Conservation (phyloP, 2,329 filamentous ascomycete species). For the Lachnellula hyalina region DNA sequence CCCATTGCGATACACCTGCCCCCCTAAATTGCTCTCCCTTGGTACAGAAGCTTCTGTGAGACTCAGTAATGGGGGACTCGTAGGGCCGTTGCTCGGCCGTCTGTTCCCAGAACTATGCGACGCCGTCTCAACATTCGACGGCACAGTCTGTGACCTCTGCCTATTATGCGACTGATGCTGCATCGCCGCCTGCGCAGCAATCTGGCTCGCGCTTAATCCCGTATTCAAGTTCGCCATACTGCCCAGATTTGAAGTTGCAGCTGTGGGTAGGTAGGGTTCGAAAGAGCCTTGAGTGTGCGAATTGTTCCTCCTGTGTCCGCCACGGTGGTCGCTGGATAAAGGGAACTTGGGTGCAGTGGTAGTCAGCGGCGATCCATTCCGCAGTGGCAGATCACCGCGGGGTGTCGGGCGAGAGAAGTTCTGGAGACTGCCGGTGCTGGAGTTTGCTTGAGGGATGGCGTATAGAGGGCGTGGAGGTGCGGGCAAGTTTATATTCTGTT, state of each 20-base stretch:
- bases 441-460: slow-evolving; percentile 44
- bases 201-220: slow-evolving; percentile 61
- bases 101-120: slow-evolving; percentile 20
- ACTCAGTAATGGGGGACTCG: slow-evolving; percentile 58
- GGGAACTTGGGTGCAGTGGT: slow-evolving; percentile 35
- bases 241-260: slow-evolving; percentile 34
- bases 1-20: slow-evolving; percentile 52
- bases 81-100: slow-evolving; percentile 40
- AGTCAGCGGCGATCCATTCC: slow-evolving; percentile 38
- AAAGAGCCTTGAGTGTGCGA: slow-evolving; percentile 73
- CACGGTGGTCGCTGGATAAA: slow-evolving; percentile 24
- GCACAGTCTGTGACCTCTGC: slow-evolving; percentile 70
- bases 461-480: slow-evolving; percentile 43
- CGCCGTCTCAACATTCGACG: slow-evolving; percentile 40
- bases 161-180: slow-evolving; percentile 51
- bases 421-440: slow-evolving; percentile 41
- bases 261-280: slow-evolving; percentile 65
- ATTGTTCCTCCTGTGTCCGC: slow-evolving; percentile 56
- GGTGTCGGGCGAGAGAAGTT: slow-evolving; percentile 54
- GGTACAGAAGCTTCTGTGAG: slow-evolving; percentile 61
- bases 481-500: slow-evolving; percentile 27
- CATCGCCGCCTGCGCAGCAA: slow-evolving; percentile 74
- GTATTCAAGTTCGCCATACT: slow-evolving; percentile 32
- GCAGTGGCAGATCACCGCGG: slow-evolving; percentile 20
- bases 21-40: slow-evolving; percentile 48